Conservation (phyloP, 2,329 filamentous ascomycete species). For the Fusarium brevicatenulatum region DNA sequence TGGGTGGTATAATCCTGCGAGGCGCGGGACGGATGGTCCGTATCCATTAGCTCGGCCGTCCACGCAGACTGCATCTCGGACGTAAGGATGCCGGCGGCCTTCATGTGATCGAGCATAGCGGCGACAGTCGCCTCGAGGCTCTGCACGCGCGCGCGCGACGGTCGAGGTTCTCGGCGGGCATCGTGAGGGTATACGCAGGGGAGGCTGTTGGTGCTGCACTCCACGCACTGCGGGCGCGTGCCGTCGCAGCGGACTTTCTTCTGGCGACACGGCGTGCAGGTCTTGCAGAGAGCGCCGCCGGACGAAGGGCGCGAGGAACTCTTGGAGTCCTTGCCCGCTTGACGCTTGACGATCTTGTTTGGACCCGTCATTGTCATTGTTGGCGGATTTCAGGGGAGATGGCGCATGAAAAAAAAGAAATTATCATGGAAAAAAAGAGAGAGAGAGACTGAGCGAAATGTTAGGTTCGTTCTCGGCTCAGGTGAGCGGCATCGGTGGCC, state of each 20-base stretch:
- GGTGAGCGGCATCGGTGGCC: slow-evolving; percentile 38
- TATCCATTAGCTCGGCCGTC: slow-evolving; percentile 44
- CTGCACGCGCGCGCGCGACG: slow-evolving; percentile 46
- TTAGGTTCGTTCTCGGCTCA: slow-evolving; percentile 9
- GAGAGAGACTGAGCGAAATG: slow-evolving; percentile 9
- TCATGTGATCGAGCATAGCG: slow-evolving; percentile 49
- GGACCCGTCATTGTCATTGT: slow-evolving; percentile 33
- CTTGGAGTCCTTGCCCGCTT: slow-evolving; percentile 34
- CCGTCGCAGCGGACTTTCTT: slow-evolving; percentile 52
- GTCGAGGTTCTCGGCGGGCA: slow-evolving; percentile 47
- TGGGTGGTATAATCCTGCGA: slow-evolving; percentile 43
- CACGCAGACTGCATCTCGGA: slow-evolving; percentile 43
- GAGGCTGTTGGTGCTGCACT: slow-evolving; percentile 44
- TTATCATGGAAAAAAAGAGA: neutral
- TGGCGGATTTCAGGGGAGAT: neutral
- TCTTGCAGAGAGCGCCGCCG: slow-evolving; percentile 47
- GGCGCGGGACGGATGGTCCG: slow-evolving; percentile 29
- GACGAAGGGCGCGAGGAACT: slow-evolving; percentile 34
- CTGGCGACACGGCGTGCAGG: slow-evolving; percentile 50
- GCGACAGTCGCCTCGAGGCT: slow-evolving; percentile 46
- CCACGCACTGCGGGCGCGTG: slow-evolving; percentile 46
- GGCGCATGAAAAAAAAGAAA: neutral
- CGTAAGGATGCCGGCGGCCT: slow-evolving; percentile 44
- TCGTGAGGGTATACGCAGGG: slow-evolving; percentile 50
- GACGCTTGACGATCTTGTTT: slow-evolving; percentile 40